Conservation (phyloP, 768 basidiomycete genomes). For the Tricholoma flavovirens region DNA sequence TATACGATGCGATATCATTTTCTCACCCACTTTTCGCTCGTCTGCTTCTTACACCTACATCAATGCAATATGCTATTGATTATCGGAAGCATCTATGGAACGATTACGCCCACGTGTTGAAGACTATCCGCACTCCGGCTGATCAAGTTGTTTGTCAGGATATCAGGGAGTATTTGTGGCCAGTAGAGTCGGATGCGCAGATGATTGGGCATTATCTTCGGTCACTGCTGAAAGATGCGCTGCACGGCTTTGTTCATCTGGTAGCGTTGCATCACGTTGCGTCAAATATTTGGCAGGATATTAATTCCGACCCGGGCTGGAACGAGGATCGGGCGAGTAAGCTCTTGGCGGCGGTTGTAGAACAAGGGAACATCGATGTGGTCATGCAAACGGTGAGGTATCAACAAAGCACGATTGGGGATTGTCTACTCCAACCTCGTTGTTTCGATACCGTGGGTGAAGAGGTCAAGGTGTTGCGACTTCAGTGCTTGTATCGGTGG, state of each 20-base stretch:
- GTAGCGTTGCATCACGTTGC: constrained; percentile 80
- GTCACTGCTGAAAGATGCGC: constrained; percentile 39
- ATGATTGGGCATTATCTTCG: constrained; percentile 60
- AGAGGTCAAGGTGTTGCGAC: constrained; percentile 3
- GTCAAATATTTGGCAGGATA: constrained; percentile 66
- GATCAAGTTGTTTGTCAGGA: constrained; percentile 49
- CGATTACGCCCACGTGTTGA: constrained; percentile 65
- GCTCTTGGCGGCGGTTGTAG: constrained; percentile 47
- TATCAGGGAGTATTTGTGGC: constrained; percentile 62
- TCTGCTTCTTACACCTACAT: constrained; percentile 69
- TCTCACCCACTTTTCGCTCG: constrained; percentile 69
- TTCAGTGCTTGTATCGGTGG: constrained; percentile 8
- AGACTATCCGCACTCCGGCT: constrained; percentile 47
- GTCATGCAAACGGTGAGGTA: constrained; percentile 56
- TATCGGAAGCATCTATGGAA: constrained; percentile 82
- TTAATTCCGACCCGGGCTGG: constrained; percentile 24
- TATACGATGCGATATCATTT: constrained; percentile 93
- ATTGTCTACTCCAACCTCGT: constrained; percentile 9
- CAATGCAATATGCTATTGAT: constrained; percentile 74
- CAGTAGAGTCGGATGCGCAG: constrained; percentile 57
- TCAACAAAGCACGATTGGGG: constrained; percentile 17
- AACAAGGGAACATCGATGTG: constrained; percentile 40
- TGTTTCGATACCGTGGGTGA: constrained; percentile 7
- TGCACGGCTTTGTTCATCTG: constrained; percentile 56
- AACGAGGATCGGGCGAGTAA: constrained; percentile 35